phyloP scores from a whole-genome alignment of 345 rosid genomes.

The Linum tenue region DNA sequence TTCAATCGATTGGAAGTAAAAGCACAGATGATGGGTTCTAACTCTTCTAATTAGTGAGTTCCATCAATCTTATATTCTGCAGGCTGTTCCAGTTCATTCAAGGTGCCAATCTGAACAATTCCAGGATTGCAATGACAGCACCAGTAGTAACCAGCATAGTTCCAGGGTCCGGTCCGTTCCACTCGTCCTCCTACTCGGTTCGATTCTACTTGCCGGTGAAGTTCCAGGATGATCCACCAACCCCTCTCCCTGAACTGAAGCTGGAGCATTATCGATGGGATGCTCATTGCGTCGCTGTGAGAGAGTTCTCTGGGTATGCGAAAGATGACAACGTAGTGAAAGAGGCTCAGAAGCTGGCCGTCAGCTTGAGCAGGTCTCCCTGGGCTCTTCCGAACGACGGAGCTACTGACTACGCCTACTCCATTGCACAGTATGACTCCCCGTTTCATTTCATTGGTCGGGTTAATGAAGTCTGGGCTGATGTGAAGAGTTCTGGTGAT shows the following conservation, averaged over 20 bases:
- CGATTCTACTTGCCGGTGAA: conserved; percentile 44
- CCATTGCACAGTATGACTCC: conserved; percentile 57
- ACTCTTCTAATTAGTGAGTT: too few species aligned
- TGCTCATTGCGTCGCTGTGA: conserved; percentile 41
- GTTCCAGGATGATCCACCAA: conserved; percentile 50
- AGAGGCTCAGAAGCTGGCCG: conserved; percentile 44
- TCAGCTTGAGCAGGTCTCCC: conserved; percentile 47
- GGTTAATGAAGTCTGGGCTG: conserved; percentile 60
- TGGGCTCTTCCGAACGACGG: conserved; percentile 35
- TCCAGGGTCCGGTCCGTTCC: conserved; percentile 56
- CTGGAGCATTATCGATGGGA: conserved; percentile 35
- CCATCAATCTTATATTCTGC: neutral
- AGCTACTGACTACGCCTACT: conserved; percentile 37
- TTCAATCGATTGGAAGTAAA: too few species aligned
- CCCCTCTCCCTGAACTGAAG: conserved; percentile 44
- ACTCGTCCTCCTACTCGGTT: conserved; percentile 43
- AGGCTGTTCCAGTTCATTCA: conserved; percentile 58
- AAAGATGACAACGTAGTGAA: conserved; percentile 33
- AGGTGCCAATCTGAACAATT: conserved; percentile 61
- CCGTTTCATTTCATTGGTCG: conserved; percentile 51
- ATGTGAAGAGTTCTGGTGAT: conserved; percentile 25
- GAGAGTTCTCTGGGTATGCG: conserved; percentile 60
- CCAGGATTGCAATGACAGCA: conserved; percentile 56
- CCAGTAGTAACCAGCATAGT: conserved; percentile 54
- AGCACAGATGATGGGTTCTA: neutral